Base-by-base conservation (phyloP, 176 grass and related monocot species). In the Poa pratensis region DNA sequence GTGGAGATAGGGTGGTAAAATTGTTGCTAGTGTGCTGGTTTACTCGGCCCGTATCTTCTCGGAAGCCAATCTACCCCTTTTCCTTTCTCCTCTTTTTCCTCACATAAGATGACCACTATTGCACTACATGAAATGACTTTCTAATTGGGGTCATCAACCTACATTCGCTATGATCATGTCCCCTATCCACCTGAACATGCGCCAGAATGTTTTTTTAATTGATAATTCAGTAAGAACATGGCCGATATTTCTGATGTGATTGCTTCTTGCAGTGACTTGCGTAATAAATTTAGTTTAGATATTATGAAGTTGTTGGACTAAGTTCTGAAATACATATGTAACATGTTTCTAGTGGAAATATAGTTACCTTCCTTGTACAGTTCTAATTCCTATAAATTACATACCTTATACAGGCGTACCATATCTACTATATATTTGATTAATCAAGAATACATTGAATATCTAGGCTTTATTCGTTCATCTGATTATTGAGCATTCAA, bases 401-500 rank as follows among this genome's bases (percentile, higher is more conserved):
- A 23, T 77, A 23, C n/a, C 37, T 60, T 60, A 78, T 59, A 60
- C 32, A 59, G 15, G 3, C 35, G 18, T 35, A 26, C n/a, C 69
- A 73, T 35, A 22, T 40, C 20, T 78, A 17, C 34, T 24, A 59
- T 42, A 23, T 78, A 19, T 63, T 62, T 63, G 22, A 63, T 19
- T 62, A 77, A 59, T 9, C 53, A 40, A 15, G 0, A 6, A 9
- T 23, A 59, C 27, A 3, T 23, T 27, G 1, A 37, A 40, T 77
- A 57, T 77, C 20, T 16, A 58, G 6, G 52, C 35, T n/a, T 59
- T 16, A 0, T 77, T 77, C 20, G 40, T 59, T 77, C n/a, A 58
- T 15, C 32, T 59, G 53, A 59, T 59, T 40, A 59, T 59, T 77
- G 34, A 77, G 75, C 20, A 77, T 77, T 77, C 1, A 22, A 77